Conservation (phyloP, 2,329 filamentous ascomycete species). For the Polychaeton citri region DNA sequence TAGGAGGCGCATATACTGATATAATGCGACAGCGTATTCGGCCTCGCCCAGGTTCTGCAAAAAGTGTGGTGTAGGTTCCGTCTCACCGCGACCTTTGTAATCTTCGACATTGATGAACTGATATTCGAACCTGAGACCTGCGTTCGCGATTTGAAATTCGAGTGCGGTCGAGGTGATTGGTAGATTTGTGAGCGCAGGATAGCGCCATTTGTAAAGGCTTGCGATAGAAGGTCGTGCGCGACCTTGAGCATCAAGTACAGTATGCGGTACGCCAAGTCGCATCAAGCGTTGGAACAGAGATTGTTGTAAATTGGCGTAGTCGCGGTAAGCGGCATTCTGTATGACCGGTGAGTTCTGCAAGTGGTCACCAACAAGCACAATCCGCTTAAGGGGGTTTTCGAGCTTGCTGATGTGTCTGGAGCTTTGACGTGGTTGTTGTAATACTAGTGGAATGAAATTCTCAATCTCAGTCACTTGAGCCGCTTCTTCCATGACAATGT, state of each 20-base stretch:
- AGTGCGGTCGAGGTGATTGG: conserved; percentile 53
- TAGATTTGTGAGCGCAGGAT: conserved; percentile 65
- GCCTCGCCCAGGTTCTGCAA: conserved; percentile 94
- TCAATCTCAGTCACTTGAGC: conserved; percentile 97
- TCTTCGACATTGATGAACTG: conserved; percentile 94
- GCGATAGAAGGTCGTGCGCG: conserved; percentile 79
- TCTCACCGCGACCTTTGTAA: conserved; percentile 81
- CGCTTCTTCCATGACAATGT: conserved; percentile 95
- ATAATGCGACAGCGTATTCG: conserved; percentile 90
- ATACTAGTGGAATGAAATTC: conserved; percentile 86
- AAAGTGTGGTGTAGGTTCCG: conserved; percentile 84
- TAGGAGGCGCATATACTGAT: conserved; percentile 91
- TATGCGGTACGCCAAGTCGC: conserved; percentile 79
- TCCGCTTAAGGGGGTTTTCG: conserved; percentile 64
- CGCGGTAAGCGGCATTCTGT: conserved; percentile 83
- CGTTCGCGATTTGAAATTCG: conserved; percentile 72
- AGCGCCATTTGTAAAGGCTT: conserved; percentile 86
- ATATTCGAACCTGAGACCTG: conserved; percentile 85
- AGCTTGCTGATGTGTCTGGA: conserved; percentile 44
- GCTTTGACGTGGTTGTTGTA: conserved; percentile 49
- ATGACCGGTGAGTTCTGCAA: conserved; percentile 94
- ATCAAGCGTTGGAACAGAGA: conserved; percentile 86
- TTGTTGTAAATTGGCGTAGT: conserved; percentile 93
- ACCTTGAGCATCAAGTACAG: conserved; percentile 85
- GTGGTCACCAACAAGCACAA: conserved; percentile 90